Evolutionary conservation across 768 basidiomycete species (phyloP).

Genomic region (Naganishia vishniacii): DNA sequence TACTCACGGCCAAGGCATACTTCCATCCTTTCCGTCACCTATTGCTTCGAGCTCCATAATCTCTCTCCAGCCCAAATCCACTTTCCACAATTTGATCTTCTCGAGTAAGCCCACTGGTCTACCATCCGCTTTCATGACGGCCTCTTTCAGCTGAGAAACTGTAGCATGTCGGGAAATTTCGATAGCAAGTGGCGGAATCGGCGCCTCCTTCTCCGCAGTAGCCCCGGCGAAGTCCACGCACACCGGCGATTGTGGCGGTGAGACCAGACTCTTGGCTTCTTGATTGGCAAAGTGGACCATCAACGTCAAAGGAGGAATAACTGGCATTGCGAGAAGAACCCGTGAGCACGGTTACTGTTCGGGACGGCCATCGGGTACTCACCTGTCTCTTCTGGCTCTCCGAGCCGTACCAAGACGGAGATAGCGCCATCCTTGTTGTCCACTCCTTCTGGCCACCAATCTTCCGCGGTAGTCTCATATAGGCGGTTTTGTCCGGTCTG

Average conservation of each 20-base stretch:
- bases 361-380: not conserved
- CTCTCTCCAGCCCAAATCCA: slow-evolving; percentile 44
- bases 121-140: slow-evolving; percentile 33
- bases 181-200: slow-evolving; percentile 32
- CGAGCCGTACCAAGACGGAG: slow-evolving; percentile 35
- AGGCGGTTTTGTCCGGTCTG: not conserved
- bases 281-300: slow-evolving; percentile 34
- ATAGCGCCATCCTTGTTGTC: slow-evolving; percentile 32
- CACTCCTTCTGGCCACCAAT: slow-evolving; percentile 10
- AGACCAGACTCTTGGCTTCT: not conserved
- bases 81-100: slow-evolving; percentile 39
- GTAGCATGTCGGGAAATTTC: slow-evolving; percentile 32
- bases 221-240: not conserved
- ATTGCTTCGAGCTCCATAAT: slow-evolving; percentile 41
- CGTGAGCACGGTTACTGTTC: not conserved
- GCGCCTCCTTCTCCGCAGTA: not conserved
- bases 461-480: slow-evolving; percentile 6
- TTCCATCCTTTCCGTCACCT: slow-evolving; percentile 40
- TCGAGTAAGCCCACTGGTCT: slow-evolving; percentile 25
- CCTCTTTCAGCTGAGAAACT: slow-evolving; percentile 38
- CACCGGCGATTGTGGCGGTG: not conserved
- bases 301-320: slow-evolving; percentile 30
- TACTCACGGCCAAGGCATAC: slow-evolving; percentile 48
- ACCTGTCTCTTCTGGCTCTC: slow-evolving; percentile 21
- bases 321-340: not conserved